These are phyloP conservation scores for Solanum commersonii DNA, from an alignment of 257 asterid species.

Conservation along the genomic window DNA sequence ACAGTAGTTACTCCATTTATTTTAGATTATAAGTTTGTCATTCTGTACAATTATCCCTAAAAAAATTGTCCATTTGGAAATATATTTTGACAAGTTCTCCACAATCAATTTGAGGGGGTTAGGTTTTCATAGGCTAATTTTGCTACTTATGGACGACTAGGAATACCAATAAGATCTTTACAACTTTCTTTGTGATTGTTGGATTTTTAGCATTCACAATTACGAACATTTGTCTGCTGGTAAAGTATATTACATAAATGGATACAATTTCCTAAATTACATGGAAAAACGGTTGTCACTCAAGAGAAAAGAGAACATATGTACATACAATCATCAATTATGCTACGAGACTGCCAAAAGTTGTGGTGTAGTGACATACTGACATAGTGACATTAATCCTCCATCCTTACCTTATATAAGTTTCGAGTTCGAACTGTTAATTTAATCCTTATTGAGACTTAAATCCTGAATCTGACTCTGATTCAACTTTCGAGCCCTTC, in stretches of 20 bases:
- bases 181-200: background rate
- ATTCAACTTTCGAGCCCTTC: accelerated
- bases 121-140: background rate
- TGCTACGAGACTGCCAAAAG: background rate
- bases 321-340: background rate
- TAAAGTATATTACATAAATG: background rate
- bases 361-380: background rate
- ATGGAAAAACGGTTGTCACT: background rate
- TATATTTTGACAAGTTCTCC: background rate
- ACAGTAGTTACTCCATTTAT: too few relatives aligned
- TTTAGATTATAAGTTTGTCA: too few relatives aligned
- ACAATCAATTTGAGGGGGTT: background rate
- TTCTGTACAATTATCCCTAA: too few relatives aligned
- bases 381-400: background rate
- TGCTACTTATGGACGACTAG: accelerated
- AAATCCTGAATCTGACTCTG: accelerated
- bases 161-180: background rate
- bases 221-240: background rate
- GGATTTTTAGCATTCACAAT: background rate
- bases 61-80: background rate
- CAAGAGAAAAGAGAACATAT: background rate
- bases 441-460: accelerated
- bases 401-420: background rate
- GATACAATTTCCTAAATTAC: background rate
- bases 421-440: background rate